A percentile compares a stretch with the other conserved stretches of the same genome.
Evolutionary conservation across 2,329 filamentous ascomycete genomes (phyloP).

Genomic region (Penicillium hesseltinei): DNA sequence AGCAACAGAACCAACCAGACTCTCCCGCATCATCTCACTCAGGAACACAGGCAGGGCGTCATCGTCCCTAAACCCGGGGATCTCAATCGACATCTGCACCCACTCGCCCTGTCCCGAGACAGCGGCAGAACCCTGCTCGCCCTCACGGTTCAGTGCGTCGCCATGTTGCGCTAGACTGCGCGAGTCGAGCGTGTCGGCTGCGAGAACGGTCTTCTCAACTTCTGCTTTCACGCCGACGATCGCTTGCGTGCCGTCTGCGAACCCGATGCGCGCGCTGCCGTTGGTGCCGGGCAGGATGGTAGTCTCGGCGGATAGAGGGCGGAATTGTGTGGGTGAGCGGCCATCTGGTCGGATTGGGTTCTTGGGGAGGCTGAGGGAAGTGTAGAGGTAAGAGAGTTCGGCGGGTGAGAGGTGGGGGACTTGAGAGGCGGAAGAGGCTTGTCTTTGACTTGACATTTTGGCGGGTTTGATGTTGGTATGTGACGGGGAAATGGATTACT

Average conservation of each 20-base stretch:
- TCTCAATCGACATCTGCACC: conserved; percentile 89
- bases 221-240: conserved; percentile 95
- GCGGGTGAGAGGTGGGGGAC: conserved; percentile 78
- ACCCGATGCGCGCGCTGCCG: conserved; percentile 88
- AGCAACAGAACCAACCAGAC: conserved; percentile 69
- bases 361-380: conserved; percentile 74
- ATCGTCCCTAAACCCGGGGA: conserved; percentile 86
- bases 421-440: conserved; percentile 51
- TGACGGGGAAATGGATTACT: background rate
- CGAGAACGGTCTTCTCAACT: conserved; percentile 67
- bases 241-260: conserved; percentile 92
- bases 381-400: conserved; percentile 93
- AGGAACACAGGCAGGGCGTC: conserved; percentile 86
- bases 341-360: conserved; percentile 83
- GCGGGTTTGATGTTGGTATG: background rate
- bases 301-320: conserved; percentile 84
- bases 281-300: conserved; percentile 86
- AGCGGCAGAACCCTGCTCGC: conserved; percentile 25
- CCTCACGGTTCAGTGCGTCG: conserved; percentile 25
- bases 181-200: conserved; percentile 36
- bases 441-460: conserved; percentile 62
- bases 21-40: conserved; percentile 83
- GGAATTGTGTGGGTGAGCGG: conserved; percentile 79
- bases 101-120: conserved; percentile 60
- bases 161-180: conserved; percentile 43